Percentiles rank a stretch among this genome's conserved stretches.
phyloP scores from a whole-genome alignment of 108 stramenopile genomes.

The Fistulifera pelliculosa region DNA sequence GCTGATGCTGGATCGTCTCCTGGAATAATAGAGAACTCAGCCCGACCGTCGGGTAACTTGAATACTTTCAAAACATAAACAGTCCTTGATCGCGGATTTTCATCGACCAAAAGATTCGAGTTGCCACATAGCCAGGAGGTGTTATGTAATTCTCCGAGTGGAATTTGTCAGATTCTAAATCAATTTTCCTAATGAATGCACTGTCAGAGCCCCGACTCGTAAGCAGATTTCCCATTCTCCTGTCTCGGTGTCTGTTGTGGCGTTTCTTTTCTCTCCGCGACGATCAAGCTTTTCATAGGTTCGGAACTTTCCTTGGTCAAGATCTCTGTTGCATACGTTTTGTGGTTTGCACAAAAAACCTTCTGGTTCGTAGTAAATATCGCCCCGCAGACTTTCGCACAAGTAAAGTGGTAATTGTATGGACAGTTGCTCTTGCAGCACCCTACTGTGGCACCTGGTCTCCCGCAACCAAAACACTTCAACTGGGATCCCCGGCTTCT shows the following conservation, averaged over 20 bases:
- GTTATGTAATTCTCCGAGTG: conserved; percentile 47
- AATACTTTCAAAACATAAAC: conserved; percentile 51
- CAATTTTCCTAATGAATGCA: conserved; percentile 57
- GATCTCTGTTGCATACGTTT: conserved; percentile 18
- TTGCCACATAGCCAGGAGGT: conserved; percentile 47
- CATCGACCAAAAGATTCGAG: conserved; percentile 62
- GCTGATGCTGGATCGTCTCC: conserved; percentile 31
- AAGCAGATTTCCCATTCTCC: conserved; percentile 20
- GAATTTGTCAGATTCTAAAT: conserved; percentile 38
- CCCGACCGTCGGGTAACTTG: conserved; percentile 5
- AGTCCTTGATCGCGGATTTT: conserved; percentile 30
- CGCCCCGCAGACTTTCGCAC: conserved; percentile 45
- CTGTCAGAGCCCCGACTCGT: conserved; percentile 37
- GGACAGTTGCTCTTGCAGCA: conserved; percentile 43
- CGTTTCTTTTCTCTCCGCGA: conserved; percentile 27
- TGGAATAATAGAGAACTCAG: conserved; percentile 39
- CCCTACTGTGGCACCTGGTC: conserved; percentile 51
- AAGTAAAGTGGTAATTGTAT: conserved; percentile 53
- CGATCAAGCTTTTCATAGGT: conserved; percentile 42
- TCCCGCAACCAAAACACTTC: conserved; percentile 66
- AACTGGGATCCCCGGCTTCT: conserved; percentile 50
- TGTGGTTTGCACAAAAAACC: conserved; percentile 38
- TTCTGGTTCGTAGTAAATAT: conserved; percentile 43
- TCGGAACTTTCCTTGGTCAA: conserved; percentile 34
- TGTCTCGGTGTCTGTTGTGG: conserved; percentile 11